Conservation (phyloP, 495 filamentous ascomycete genomes). For the Penicillium riverlandense region DNA sequence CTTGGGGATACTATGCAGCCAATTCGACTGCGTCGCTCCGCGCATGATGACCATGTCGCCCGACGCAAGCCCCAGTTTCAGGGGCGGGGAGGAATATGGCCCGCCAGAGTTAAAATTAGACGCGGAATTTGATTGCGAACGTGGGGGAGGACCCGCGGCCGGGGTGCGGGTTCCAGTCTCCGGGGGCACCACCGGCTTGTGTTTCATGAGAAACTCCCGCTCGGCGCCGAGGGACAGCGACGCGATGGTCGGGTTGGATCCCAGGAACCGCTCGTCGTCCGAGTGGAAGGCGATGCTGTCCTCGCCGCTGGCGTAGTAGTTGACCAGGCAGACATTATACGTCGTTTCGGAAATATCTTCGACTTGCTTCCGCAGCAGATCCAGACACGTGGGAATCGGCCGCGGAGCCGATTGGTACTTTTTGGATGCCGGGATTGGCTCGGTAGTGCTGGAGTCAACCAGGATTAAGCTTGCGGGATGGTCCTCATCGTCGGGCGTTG, state of each 20-base stretch:
- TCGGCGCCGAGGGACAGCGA: slow-evolving; percentile 59
- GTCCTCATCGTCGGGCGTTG: too few relatives aligned
- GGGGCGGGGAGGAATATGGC: neutral
- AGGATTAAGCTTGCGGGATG: slow-evolving; percentile 20
- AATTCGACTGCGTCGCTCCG: slow-evolving; percentile 59
- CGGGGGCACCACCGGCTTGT: slow-evolving; percentile 40
- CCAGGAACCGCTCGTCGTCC: slow-evolving; percentile 71
- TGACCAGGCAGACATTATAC: slow-evolving; percentile 71
- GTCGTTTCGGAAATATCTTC: slow-evolving; percentile 38
- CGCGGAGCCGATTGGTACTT: slow-evolving; percentile 53
- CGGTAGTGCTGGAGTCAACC: slow-evolving; percentile 20
- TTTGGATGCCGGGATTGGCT: slow-evolving; percentile 24
- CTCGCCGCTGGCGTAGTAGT: slow-evolving; percentile 64
- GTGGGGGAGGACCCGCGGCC: neutral
- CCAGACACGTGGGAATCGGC: slow-evolving; percentile 60
- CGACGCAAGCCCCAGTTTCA: slow-evolving; percentile 54
- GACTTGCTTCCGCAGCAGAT: slow-evolving; percentile 44
- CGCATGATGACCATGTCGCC: slow-evolving; percentile 73
- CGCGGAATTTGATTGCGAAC: neutral
- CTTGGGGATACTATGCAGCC: slow-evolving; percentile 73
- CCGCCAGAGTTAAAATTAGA: neutral
- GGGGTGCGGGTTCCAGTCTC: slow-evolving; percentile 1
- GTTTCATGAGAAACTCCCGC: slow-evolving; percentile 66
- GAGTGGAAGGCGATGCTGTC: slow-evolving; percentile 71
- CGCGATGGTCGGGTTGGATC: slow-evolving; percentile 58